These are phyloP conservation scores for Epichloe elymi DNA, from an alignment of 2,329 filamentous ascomycete species.

Conservation along the genomic window DNA sequence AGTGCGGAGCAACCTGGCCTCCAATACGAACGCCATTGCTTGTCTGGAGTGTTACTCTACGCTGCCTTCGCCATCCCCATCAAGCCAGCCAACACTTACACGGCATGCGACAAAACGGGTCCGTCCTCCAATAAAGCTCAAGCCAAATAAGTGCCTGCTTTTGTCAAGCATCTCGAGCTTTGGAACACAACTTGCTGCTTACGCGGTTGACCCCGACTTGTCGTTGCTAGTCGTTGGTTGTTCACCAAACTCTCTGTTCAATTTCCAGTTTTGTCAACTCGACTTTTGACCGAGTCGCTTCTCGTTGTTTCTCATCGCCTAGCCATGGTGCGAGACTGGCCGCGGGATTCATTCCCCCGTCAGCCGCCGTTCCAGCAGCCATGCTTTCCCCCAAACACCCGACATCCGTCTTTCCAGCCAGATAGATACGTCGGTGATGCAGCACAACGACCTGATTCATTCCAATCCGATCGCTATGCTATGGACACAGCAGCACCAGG, in stretches of 20 bases:
- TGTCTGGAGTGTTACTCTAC: not conserved
- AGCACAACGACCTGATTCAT: conserved; percentile 17
- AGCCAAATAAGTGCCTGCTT: not conserved
- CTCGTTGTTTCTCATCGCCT: not conserved
- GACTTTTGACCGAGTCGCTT: not conserved
- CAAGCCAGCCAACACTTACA: conserved; percentile 7
- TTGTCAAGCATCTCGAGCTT: not conserved
- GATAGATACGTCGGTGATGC: conserved; percentile 18
- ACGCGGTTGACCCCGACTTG: not conserved
- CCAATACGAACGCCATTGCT: not conserved
- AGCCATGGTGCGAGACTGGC: conserved; percentile 28
- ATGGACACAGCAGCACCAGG: conserved; percentile 17
- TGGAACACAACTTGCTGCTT: not conserved
- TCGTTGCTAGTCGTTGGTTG: not conserved
- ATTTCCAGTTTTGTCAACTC: not conserved
- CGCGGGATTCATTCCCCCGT: conserved; percentile 27
- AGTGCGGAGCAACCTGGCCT: not conserved
- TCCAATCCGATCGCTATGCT: conserved; percentile 17
- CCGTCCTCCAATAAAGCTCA: not conserved
- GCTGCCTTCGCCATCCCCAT: not conserved
- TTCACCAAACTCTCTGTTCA: not conserved
- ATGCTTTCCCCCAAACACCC: conserved; percentile 13
- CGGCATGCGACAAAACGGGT: conserved; percentile 11
- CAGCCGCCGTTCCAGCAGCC: conserved; percentile 16
- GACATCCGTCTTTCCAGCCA: conserved; percentile 17